Evolutionary conservation across 1,139 yeast genomes (phyloP), one percentile per base, ranked within the genome.

Genomic region (Sugiyamaella sp.): DNA sequence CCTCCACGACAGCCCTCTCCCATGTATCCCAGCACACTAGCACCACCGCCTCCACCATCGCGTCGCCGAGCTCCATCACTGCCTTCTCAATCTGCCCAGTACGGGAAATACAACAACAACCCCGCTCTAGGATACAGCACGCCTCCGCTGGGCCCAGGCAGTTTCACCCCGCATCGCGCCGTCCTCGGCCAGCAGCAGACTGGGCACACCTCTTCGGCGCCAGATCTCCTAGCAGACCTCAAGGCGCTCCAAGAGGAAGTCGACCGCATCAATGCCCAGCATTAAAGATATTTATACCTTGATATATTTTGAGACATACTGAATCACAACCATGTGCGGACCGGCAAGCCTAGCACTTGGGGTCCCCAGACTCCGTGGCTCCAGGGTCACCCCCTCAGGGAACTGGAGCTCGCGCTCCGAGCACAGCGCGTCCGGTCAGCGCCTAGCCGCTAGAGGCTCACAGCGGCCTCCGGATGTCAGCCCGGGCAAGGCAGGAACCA

Each of bases 181-280:
- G 39, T 32, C 3, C 48, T 49, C 37, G 52, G 50, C n/a, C 59
- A 50, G 46, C 58, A 49, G 19, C 54, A 51, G 21, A 46, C 53
- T 3, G 55, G 49, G n/a, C 54, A 60, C 25, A 46, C 60, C 3
- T 51, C 64, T 2, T 65, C 68, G 6, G 63, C 66, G 3, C 68
- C 68, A 2, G 67, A 64, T 48, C 58, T 66, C 3, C 53, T 66
- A 46, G 60, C 68, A 1, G 69, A 66, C 46, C 51, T 66, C n/a
- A 55, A 58, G 29, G 66, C 68, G 5, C 58, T 66, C 16, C 68
- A 65, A 45, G 66, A 62, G 5, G 68, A 65, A 51, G 68, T 65
- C 17, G 63, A 64, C 41, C 57, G 65, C 25, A 45, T 64, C 33
- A 56, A 61, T 29, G 56, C 63, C 12, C 45, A 46, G 14, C 37